These are phyloP conservation scores for Lepidium didymum DNA, from an alignment of 345 rosid species.

Conservation along the genomic window DNA sequence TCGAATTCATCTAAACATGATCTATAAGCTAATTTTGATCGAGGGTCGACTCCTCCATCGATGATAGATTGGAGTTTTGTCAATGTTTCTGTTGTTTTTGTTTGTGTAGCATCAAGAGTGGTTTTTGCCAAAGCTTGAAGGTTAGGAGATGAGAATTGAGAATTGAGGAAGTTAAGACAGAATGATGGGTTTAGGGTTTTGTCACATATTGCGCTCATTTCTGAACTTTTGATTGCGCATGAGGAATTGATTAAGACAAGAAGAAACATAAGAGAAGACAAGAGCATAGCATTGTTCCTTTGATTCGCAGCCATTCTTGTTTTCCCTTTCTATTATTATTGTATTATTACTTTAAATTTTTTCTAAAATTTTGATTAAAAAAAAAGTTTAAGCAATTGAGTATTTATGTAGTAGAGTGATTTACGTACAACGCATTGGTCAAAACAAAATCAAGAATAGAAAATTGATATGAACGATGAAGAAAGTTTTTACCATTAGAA, in stretches of 20 bases:
- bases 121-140: conserved; percentile 21
- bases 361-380: not conserved
- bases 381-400: not conserved
- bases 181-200: conserved; percentile 19
- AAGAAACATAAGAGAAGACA: conserved; percentile 26
- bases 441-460: not conserved
- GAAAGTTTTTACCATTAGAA: not conserved
- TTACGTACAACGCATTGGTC: conserved; percentile 15
- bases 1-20: conserved; percentile 25
- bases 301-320: conserved; percentile 26
- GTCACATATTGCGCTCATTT: conserved; percentile 22
- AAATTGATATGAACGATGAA: conserved; percentile 14
- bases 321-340: not conserved
- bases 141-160: conserved; percentile 17
- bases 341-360: not conserved
- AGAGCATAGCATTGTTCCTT: conserved; percentile 22
- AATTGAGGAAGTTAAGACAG: conserved; percentile 19
- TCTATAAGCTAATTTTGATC: conserved; percentile 22
- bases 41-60: conserved; percentile 22
- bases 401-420: conserved; percentile 1
- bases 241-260: conserved; percentile 16
- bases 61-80: conserved; percentile 19
- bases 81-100: conserved; percentile 11
- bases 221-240: conserved; percentile 21
- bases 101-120: conserved; percentile 17